These are phyloP conservation scores for Biscutella laevigata DNA, from an alignment of 441 rosid genomes.

Conservation along the genomic window DNA sequence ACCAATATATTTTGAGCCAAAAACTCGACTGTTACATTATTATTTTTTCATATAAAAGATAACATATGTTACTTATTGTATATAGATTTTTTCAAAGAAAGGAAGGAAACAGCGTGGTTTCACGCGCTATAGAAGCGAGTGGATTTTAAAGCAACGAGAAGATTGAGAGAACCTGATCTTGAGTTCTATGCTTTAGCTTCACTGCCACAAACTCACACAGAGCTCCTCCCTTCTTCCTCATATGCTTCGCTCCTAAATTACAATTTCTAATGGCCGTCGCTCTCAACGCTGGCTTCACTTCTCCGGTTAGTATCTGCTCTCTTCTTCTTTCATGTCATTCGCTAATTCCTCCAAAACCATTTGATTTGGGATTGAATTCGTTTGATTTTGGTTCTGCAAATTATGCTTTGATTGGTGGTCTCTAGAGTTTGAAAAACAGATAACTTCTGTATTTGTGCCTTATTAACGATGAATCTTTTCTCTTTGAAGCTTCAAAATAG, in stretches of 20 bases:
- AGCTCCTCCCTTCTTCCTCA: neutral
- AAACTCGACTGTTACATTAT: too few species aligned
- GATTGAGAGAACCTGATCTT: slow-evolving; percentile 24
- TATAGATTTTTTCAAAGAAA: too few species aligned
- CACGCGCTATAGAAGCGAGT: slow-evolving; percentile 20
- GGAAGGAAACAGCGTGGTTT: neutral
- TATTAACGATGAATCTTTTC: slow-evolving; percentile 8
- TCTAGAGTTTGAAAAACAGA: neutral
- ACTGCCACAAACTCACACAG: slow-evolving; percentile 24
- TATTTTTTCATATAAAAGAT: too few species aligned
- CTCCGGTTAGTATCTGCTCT: slow-evolving; percentile 32
- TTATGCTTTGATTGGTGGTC: neutral
- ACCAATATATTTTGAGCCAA: too few species aligned
- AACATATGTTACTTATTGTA: too few species aligned
- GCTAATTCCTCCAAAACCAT: neutral
- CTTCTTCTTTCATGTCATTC: neutral
- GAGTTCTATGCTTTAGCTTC: slow-evolving; percentile 13
- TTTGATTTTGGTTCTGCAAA: neutral
- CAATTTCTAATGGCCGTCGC: slow-evolving; percentile 40
- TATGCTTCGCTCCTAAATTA: slow-evolving; percentile 26
- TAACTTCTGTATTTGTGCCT: neutral
- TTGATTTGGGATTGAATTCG: neutral
- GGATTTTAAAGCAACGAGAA: neutral
- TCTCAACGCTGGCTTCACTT: slow-evolving; percentile 45
- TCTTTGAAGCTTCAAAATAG: slow-evolving; percentile 32